Percentiles rank a stretch among this genome's conserved stretches.
These are phyloP conservation scores for Beauveria caledonica DNA, from an alignment of 2,329 filamentous ascomycete species.

Conservation along the genomic window DNA sequence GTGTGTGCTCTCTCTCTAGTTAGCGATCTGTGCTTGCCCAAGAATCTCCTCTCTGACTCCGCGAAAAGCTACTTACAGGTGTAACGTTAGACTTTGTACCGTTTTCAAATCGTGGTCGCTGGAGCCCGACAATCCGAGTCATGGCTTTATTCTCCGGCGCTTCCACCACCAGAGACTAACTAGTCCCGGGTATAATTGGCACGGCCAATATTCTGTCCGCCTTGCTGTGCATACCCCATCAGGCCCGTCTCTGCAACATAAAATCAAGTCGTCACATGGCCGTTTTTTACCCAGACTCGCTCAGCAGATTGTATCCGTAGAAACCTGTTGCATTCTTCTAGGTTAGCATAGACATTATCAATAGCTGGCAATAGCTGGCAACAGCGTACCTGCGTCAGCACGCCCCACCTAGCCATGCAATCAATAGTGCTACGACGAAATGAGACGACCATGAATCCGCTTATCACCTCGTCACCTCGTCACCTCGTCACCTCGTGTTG, in stretches of 20 bases:
- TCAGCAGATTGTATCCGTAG: background rate
- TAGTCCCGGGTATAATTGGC: background rate
- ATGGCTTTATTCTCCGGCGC: conserved; percentile 2
- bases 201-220: background rate
- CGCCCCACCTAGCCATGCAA: background rate
- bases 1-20: too few relatives aligned
- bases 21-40: too few relatives aligned
- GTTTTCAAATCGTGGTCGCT: background rate
- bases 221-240: background rate
- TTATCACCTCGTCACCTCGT: too few relatives aligned
- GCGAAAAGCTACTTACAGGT: too few relatives aligned
- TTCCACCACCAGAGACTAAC: background rate
- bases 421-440: background rate
- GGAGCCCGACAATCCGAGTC: background rate
- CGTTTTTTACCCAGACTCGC: background rate
- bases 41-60: too few relatives aligned
- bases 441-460: background rate
- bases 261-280: background rate
- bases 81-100: background rate
- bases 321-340: background rate
- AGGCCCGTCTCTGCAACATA: too few relatives aligned
- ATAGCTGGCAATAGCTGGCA: background rate
- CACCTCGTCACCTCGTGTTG: too few relatives aligned
- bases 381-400: background rate
- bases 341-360: background rate